Base-by-base conservation (phyloP, 495 filamentous ascomycete species). In the Neurospora sp. region DNA sequence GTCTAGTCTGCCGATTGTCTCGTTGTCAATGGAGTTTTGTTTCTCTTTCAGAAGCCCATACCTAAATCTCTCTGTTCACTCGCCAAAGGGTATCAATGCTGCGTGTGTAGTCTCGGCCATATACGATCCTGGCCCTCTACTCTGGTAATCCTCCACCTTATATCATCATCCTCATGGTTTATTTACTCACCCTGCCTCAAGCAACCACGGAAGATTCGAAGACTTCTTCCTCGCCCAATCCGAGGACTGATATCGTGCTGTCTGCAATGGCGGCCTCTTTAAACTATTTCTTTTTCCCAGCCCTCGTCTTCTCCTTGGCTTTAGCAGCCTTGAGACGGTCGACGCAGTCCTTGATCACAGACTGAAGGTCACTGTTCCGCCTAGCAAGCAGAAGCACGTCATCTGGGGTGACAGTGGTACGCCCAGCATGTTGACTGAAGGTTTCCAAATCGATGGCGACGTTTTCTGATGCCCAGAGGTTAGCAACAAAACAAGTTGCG, bases 391-490 rank as follows among this genome's bases (percentile, higher is more conserved):
- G 85, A 77, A 98, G 84, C 44, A 98, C 96, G 78, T 99, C 96
- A 40, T 93, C 90, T 0, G 91, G 90, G 27, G 90, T 92, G 74
- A 99, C 86, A 0, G 90, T 94, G 14, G 87, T 89, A 18, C 95
- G 89, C 16, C 92, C 92, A n/a, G 93, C 95, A 81, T 97, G 94
- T 81, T 89, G 90, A 37, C 93, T 90, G 80, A 99, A 99, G 35
- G 85, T 88, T 76, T 96, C 92, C 8, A 96, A 82, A 77, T 97
- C 93, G 44, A 87, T 83, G 39, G 90, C 90, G 10, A 91, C 87
- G 39, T 88, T 93, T 78, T 94, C 93, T 93, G 74, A 8, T 37
- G 0, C 53, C 53, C 27, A 35, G 0, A 8, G 1, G 14, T 61
- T 7, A 61, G 27, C 1, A 31, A 3, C 2, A 0, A 35, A 8